These are phyloP conservation scores for Parachaetomium inaequale DNA, from an alignment of 495 filamentous ascomycete genomes.

Conservation along the genomic window DNA sequence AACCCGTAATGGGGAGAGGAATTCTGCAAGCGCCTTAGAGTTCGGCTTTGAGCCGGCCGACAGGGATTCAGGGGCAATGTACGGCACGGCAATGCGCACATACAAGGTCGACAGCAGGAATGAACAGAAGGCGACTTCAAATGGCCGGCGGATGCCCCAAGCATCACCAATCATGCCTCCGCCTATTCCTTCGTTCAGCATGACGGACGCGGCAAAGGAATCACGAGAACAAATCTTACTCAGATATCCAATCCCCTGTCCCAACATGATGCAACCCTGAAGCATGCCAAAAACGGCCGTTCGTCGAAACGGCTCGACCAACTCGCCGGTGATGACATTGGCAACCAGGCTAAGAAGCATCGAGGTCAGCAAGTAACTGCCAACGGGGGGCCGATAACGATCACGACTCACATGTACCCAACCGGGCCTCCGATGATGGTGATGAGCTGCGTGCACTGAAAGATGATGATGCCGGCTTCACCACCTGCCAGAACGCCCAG, in stretches of 20 bases:
- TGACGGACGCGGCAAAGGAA: background rate
- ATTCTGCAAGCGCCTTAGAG: constrained; percentile 37
- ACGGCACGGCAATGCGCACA: constrained; percentile 37
- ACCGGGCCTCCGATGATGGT: constrained; percentile 55
- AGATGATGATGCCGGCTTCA: constrained; percentile 49
- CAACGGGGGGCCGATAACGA: background rate
- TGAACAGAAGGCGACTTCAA: constrained; percentile 48
- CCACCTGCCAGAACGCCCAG: constrained; percentile 51
- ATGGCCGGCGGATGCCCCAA: constrained; percentile 50
- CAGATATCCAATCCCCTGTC: constrained; percentile 51
- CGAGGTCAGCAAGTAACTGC: background rate
- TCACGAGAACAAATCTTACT: constrained; percentile 26
- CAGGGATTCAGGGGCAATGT: constrained; percentile 38
- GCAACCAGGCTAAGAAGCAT: constrained; percentile 40
- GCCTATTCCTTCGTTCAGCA: constrained; percentile 22
- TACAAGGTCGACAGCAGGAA: constrained; percentile 44
- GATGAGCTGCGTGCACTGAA: constrained; percentile 54
- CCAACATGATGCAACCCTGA: constrained; percentile 54
- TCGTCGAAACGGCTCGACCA: constrained; percentile 46
- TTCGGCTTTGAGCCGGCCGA: constrained; percentile 30
- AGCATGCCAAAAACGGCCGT: constrained; percentile 53
- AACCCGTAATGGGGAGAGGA: constrained; percentile 54
- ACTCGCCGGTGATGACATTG: constrained; percentile 52
- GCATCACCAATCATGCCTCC: constrained; percentile 52
- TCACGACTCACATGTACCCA: constrained; percentile 47